These are phyloP conservation scores for Elongisporangium anandrum DNA, from an alignment of 352 stramenopile species.

Conservation along the genomic window DNA sequence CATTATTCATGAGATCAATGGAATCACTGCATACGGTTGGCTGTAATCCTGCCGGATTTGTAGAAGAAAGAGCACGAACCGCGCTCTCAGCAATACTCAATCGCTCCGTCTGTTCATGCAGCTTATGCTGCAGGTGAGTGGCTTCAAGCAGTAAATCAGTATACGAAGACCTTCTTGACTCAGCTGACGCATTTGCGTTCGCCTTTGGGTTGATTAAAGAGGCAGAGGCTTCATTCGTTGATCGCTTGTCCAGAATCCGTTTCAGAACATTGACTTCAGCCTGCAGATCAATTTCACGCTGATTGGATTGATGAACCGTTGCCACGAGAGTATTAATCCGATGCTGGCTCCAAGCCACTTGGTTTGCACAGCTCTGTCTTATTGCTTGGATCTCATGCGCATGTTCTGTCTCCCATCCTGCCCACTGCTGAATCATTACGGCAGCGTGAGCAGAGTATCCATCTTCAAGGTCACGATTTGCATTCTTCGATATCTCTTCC, in stretches of 20 bases:
- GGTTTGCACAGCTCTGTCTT: conserved; percentile 14
- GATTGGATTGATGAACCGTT: conserved; percentile 10
- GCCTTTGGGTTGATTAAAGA: neutral
- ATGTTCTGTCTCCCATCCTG: conserved; percentile 21
- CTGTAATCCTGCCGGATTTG: neutral
- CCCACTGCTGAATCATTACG: conserved; percentile 24
- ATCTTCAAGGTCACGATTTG: neutral
- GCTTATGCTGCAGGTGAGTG: conserved; percentile 14
- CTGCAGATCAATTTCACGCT: conserved; percentile 16
- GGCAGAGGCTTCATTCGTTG: neutral
- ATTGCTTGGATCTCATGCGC: conserved; percentile 15
- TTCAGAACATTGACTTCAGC: conserved; percentile 17
- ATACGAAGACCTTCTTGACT: conserved; percentile 7
- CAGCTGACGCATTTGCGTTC: neutral
- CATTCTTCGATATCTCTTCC: neutral
- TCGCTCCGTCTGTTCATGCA: conserved; percentile 20
- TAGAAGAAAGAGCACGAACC: conserved; percentile 16
- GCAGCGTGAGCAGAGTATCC: conserved; percentile 5
- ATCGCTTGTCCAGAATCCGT: conserved; percentile 2
- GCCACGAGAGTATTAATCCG: conserved; percentile 8
- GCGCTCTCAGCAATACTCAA: conserved; percentile 17
- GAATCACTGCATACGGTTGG: neutral
- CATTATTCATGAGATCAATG: neutral
- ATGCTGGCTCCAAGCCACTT: conserved; percentile 5
- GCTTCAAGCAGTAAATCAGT: conserved; percentile 16